phyloP scores from a whole-genome alignment of 495 filamentous ascomycete genomes.

The Aspergillus carlsbadensis region DNA sequence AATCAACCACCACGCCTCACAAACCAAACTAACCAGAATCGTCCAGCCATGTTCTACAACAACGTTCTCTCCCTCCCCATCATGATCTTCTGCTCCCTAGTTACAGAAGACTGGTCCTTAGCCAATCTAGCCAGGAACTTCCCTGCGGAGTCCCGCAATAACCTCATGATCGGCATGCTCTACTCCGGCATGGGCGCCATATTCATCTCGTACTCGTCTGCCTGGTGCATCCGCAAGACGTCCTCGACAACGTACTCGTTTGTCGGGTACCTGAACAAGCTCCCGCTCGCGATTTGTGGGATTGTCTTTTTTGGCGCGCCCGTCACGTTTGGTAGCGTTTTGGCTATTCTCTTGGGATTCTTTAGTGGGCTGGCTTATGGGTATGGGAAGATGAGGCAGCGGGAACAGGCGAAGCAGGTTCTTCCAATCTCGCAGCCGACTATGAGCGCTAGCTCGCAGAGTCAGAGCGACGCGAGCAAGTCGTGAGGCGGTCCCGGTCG shows the following conservation, averaged over 20 bases:
- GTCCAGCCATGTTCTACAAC: conserved; percentile 98
- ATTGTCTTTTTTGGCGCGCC: conserved; percentile 94
- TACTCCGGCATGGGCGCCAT: conserved; percentile 91
- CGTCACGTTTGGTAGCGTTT: conserved; percentile 84
- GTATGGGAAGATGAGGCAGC: conserved; percentile 84
- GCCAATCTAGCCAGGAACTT: conserved; percentile 86
- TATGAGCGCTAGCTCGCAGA: too few relatives aligned
- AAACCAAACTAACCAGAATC: not conserved
- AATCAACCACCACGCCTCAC: not conserved
- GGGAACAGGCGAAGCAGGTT: conserved; percentile 57
- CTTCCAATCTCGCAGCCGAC: conserved; percentile 59
- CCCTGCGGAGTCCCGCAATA: conserved; percentile 70
- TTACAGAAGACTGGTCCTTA: conserved; percentile 89
- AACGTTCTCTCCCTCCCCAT: conserved; percentile 97
- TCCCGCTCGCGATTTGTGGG: conserved; percentile 87
- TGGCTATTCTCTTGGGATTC: conserved; percentile 87
- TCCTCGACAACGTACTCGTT: conserved; percentile 97
- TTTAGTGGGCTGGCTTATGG: conserved; percentile 88
- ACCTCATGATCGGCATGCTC: conserved; percentile 81
- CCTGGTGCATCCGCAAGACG: conserved; percentile 97
- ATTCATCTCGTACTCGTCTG: conserved; percentile 98
- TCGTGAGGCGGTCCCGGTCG: too few relatives aligned
- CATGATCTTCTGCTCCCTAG: conserved; percentile 74
- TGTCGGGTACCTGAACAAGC: conserved; percentile 97
- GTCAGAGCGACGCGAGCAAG: too few relatives aligned